Base-by-base conservation (phyloP, 768 basidiomycete genomes). In the Psilocybe subaeruginosa region DNA sequence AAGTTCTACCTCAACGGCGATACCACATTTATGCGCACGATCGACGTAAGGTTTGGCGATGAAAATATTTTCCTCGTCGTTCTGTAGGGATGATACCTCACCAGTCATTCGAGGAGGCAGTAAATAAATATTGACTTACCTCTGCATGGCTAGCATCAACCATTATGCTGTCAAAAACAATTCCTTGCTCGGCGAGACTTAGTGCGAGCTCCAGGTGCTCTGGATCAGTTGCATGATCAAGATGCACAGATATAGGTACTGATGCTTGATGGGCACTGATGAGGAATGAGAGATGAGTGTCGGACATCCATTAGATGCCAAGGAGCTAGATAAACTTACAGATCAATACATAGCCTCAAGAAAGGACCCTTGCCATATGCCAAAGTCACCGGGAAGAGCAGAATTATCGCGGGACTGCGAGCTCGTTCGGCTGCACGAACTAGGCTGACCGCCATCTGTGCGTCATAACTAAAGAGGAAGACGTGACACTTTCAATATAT, bases 101-200 rank as follows among this genome's bases (percentile, higher is more conserved):
- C 29, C 11, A 19, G 46, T 57, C 19, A 41, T 35, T 33, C 30
- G 27, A 17, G 12, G 14, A 47, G 27, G 8, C 6, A 31, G 45
- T 6, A 2, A 46, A 49, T 51, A 14, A 23, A 37, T 8, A 41
- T 7, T 23, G 23, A 66, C 69, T 35, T 54, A 76, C 80, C 29
- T 81, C 79, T 11, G 81, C 80, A 58, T 82, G 80, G 59, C 79
- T 80, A 4, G 80, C 80, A 65, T 82, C 80, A 5, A 81, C 80
- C 80, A 82, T 82, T 63, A 82, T 82, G 61, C 79, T 81, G 56
- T 82, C 81, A 48, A 81, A 83, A 9, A 73, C 73, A 35, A 80
- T 78, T 1, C 80, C 80, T 59, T 79, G 69, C 58, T 82, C 80
- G 0, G 80, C 80, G 14, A 83, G 75, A 29, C 72, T 70, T 3